phyloP scores from a whole-genome alignment of 129 eudicot genomes.

The Mikania micrantha region DNA sequence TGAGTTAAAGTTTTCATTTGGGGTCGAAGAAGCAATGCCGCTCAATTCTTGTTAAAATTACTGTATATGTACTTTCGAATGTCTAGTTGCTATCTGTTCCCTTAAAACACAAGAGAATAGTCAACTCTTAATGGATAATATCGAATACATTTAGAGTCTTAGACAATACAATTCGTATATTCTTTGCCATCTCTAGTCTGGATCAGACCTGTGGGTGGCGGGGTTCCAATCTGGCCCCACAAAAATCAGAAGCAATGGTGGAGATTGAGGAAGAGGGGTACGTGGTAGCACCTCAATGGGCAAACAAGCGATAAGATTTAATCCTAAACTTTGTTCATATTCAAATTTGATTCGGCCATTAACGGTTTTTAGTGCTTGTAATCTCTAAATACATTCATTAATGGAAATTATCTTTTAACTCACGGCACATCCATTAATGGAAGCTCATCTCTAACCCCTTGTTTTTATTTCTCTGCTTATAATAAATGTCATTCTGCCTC shows the following conservation, averaged over 20 bases:
- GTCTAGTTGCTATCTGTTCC: too few relatives aligned
- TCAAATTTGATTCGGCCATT: not conserved
- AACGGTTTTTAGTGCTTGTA: slow-evolving; percentile 11
- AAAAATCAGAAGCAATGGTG: slow-evolving; percentile 24
- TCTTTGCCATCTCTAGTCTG: not conserved
- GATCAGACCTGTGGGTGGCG: not conserved
- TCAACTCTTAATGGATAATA: too few relatives aligned
- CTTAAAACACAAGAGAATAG: too few relatives aligned
- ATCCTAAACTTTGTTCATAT: slow-evolving; percentile 17
- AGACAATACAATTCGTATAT: too few relatives aligned
- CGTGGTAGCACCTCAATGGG: slow-evolving; percentile 26
- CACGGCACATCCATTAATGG: slow-evolving; percentile 16
- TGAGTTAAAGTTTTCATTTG: too few relatives aligned
- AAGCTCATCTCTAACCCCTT: slow-evolving; percentile 21
- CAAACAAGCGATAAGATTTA: slow-evolving; percentile 22
- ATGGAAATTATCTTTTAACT: slow-evolving; percentile 11
- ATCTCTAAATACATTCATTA: slow-evolving; percentile 4
- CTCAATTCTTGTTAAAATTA: too few relatives aligned
- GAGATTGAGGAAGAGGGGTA: not conserved
- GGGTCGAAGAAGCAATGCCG: too few relatives aligned
- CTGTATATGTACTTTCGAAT: too few relatives aligned
- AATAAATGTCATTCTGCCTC: not conserved
- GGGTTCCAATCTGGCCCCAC: not conserved
- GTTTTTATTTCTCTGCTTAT: not conserved
- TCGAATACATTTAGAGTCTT: too few relatives aligned